These are phyloP conservation scores for Liquidambar formosana DNA, from an alignment of 164 flowering plant genomes.

Conservation along the genomic window DNA sequence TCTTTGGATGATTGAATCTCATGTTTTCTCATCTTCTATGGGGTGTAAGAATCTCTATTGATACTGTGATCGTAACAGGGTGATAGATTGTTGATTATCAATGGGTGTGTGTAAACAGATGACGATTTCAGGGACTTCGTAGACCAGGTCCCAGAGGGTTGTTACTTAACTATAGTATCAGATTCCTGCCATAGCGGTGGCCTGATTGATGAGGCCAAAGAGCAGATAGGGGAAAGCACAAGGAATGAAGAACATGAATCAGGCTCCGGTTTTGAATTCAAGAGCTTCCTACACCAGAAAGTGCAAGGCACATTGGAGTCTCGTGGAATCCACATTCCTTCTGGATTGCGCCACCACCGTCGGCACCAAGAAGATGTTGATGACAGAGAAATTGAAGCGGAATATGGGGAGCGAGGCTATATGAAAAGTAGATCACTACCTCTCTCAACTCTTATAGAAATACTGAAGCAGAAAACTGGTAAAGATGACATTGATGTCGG, in stretches of 20 bases:
- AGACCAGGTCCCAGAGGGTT: constrained; percentile 63
- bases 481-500: constrained; percentile 95
- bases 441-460: constrained; percentile 77
- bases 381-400: constrained; percentile 36
- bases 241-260: constrained; percentile 20
- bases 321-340: constrained; percentile 61
- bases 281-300: constrained; percentile 47
- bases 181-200: constrained; percentile 99
- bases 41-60: no score
- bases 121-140: constrained; percentile 90
- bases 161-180: constrained; percentile 74
- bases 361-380: constrained; percentile 14
- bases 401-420: constrained; percentile 25
- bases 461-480: constrained; percentile 90
- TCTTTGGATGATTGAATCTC: no score
- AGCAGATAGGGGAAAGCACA: constrained; percentile 92
- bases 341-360: constrained; percentile 16
- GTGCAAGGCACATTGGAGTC: constrained; percentile 68
- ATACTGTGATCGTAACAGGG: no score
- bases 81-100: no score
- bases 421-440: constrained; percentile 75
- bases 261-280: constrained; percentile 55
- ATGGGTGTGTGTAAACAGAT: constrained; percentile 41
- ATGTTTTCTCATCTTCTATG: no score
- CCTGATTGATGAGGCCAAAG: constrained; percentile 75